These are phyloP conservation scores for Pseudocercospora crystallina DNA, from an alignment of 2,329 filamentous ascomycete species.

Conservation along the genomic window DNA sequence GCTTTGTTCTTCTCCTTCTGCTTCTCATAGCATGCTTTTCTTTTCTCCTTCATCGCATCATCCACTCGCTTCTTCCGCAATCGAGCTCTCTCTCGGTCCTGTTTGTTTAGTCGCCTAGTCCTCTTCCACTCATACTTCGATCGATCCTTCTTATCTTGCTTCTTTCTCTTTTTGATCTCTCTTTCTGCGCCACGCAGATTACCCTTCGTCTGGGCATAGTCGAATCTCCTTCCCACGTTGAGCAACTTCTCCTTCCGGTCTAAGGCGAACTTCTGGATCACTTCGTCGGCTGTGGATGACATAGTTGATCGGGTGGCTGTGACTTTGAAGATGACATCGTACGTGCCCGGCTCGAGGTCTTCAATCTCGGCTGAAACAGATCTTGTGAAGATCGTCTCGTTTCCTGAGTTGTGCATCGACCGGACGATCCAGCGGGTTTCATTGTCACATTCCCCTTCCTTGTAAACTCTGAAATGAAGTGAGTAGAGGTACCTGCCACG, in stretches of 20 bases:
- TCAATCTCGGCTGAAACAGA: slow-evolving; percentile 73
- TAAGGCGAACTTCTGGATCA: slow-evolving; percentile 64
- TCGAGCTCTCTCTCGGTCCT: slow-evolving; percentile 36
- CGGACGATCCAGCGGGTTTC: slow-evolving; percentile 30
- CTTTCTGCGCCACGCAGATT: slow-evolving; percentile 54
- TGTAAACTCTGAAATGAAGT: slow-evolving; percentile 60
- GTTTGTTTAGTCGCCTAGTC: slow-evolving; percentile 30
- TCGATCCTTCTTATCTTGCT: slow-evolving; percentile 40
- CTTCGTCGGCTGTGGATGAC: slow-evolving; percentile 61
- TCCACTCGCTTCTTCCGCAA: slow-evolving; percentile 26
- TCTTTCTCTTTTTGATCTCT: slow-evolving; percentile 41
- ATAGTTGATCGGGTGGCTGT: slow-evolving; percentile 60
- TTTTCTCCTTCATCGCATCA: slow-evolving; percentile 29
- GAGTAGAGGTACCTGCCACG: slow-evolving; percentile 58
- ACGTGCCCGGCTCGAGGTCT: slow-evolving; percentile 70
- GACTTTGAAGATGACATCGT: slow-evolving; percentile 74
- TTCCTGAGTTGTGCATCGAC: slow-evolving; percentile 32
- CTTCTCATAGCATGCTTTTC: slow-evolving; percentile 21
- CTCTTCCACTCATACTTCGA: slow-evolving; percentile 17
- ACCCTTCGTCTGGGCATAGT: slow-evolving; percentile 68
- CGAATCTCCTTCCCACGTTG: slow-evolving; percentile 67
- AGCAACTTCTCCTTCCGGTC: slow-evolving; percentile 70
- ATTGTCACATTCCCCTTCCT: slow-evolving; percentile 41
- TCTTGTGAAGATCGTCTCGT: slow-evolving; percentile 66
- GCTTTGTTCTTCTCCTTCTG: slow-evolving; percentile 15